phyloP scores from a whole-genome alignment of 768 basidiomycete genomes.

The Boletellus ananiceps region DNA sequence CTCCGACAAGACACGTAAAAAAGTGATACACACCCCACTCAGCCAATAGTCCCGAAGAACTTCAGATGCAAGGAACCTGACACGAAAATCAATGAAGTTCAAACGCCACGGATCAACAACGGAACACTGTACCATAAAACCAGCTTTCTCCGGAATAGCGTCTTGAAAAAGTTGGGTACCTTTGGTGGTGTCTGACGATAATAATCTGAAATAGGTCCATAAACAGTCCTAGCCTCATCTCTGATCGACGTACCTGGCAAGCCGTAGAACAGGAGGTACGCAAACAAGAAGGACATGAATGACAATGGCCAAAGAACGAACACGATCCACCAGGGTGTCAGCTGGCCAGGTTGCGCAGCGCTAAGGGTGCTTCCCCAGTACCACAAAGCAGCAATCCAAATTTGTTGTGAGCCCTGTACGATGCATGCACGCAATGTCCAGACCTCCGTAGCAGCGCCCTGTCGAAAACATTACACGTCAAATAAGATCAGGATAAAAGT shows the following conservation, averaged over 20 bases:
- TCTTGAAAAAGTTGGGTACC: conserved; percentile 87
- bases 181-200: conserved; percentile 92
- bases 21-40: conserved; percentile 58
- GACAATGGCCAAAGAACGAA: conserved; percentile 79
- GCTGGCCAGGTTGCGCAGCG: conserved; percentile 42
- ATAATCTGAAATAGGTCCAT: conserved; percentile 50
- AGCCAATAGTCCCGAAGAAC: conserved; percentile 91
- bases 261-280: conserved; percentile 80
- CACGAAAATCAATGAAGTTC: not conserved
- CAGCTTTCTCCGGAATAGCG: conserved; percentile 84
- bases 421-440: conserved; percentile 90
- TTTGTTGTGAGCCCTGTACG: conserved; percentile 92
- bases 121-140: conserved; percentile 63
- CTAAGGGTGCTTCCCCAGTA: conserved; percentile 90
- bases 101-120: not conserved
- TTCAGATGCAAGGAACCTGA: conserved; percentile 82
- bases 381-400: conserved; percentile 95
- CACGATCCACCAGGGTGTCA: conserved; percentile 83
- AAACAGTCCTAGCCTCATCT: not conserved
- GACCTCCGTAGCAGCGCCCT: conserved; percentile 92
- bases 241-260: conserved; percentile 60
- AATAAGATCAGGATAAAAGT: not conserved
- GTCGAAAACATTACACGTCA: conserved; percentile 8
- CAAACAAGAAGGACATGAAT: conserved; percentile 68
- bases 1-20: not conserved